Percentiles rank a stretch among this genome's conserved stretches.
phyloP scores from a whole-genome alignment of 257 asterid genomes.

The Scutellaria barbata region DNA sequence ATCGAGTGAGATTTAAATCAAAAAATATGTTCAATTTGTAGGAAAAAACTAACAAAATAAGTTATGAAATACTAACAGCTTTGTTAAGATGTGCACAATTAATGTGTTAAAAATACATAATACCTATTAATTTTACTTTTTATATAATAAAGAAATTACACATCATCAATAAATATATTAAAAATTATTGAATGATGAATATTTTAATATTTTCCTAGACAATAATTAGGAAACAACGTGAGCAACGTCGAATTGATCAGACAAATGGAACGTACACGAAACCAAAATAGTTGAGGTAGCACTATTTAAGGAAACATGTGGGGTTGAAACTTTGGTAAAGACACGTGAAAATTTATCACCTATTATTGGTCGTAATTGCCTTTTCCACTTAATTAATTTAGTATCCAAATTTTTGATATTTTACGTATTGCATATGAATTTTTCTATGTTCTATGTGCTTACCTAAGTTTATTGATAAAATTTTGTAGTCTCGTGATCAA shows the following conservation, averaged over 20 bases:
- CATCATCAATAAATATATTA: no score
- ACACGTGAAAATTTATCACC: constrained; percentile 21
- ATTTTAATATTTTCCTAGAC: no score
- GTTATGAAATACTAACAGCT: no score
- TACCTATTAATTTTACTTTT: no score
- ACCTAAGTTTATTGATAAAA: constrained; percentile 21
- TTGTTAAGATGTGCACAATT: no score
- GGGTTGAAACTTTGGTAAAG: constrained; percentile 35
- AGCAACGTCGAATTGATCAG: neutral
- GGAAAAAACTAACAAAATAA: no score
- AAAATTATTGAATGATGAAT: no score
- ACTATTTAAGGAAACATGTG: constrained; percentile 30
- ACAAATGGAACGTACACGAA: constrained; percentile 26
- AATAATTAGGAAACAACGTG: no score
- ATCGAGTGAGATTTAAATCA: no score
- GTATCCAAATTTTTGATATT: neutral
- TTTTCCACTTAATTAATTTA: constrained; percentile 9
- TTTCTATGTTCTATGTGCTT: constrained; percentile 20
- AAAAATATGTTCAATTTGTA: no score
- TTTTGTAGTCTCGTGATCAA: constrained; percentile 16
- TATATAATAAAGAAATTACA: no score
- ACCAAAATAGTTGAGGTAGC: constrained; percentile 5
- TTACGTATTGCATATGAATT: neutral
- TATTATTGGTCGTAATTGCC: constrained; percentile 19
- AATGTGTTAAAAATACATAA: no score